Conservation (phyloP, 495 filamentous ascomycete genomes). For the Penicillium verhagenii region DNA sequence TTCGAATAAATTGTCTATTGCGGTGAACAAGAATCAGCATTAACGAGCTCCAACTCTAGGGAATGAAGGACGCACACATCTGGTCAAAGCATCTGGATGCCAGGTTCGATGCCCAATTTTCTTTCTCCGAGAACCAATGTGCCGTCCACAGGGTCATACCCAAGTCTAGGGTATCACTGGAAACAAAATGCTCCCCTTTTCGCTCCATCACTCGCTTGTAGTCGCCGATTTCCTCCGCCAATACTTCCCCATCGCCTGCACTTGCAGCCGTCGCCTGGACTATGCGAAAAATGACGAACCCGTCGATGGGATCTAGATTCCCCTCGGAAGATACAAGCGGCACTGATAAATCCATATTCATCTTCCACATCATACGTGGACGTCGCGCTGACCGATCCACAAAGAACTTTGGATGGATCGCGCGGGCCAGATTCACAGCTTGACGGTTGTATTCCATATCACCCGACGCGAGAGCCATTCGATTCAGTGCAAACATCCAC, state of each 20-base stretch:
- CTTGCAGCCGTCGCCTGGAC: conserved; percentile 46
- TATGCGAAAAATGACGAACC: conserved; percentile 56
- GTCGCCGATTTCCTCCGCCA: conserved; percentile 55
- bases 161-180: conserved; percentile 57
- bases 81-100: conserved; percentile 44
- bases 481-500: conserved; percentile 71
- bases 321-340: conserved; percentile 57
- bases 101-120: conserved; percentile 52
- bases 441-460: conserved; percentile 52
- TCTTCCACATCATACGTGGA: conserved; percentile 63
- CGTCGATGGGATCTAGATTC: conserved; percentile 61
- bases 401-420: conserved; percentile 60
- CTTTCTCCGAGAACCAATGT: conserved; percentile 54
- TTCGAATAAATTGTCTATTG: conserved; percentile 44
- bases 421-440: conserved; percentile 56
- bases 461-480: conserved; percentile 51
- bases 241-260: conserved; percentile 23
- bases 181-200: conserved; percentile 49
- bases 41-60: not conserved
- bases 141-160: conserved; percentile 67
- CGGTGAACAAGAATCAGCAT: not conserved
- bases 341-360: conserved; percentile 50
- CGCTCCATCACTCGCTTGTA: conserved; percentile 56
- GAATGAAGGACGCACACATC: conserved; percentile 34
- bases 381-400: conserved; percentile 27